Conservation (phyloP, 1,139 yeast species). For the Yamadazyma triangularis region DNA sequence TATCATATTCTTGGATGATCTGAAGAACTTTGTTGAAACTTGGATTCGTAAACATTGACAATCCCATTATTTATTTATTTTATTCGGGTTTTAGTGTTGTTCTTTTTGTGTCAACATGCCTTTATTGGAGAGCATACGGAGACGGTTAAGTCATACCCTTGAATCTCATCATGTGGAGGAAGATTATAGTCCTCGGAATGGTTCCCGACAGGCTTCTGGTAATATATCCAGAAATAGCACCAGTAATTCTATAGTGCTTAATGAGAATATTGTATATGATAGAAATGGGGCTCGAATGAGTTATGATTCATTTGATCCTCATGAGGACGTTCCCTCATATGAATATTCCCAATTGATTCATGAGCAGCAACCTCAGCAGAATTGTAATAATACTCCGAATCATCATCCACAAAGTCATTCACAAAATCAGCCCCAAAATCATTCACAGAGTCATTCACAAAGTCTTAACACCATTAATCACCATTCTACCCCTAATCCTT, state of each 20-base stretch:
- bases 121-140: slow-evolving; percentile 10
- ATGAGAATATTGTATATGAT: slow-evolving; percentile 6
- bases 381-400: neutral
- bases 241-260: slow-evolving; percentile 7
- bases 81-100: neutral
- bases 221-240: slow-evolving; percentile 6
- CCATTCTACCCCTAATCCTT: neutral
- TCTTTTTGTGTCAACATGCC: slow-evolving; percentile 1
- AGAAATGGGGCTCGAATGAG: slow-evolving; percentile 2
- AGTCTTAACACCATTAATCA: neutral
- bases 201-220: neutral
- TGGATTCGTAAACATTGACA: no score
- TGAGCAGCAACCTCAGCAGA: slow-evolving; percentile 7
- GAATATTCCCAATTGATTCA: slow-evolving; percentile 41
- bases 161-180: slow-evolving; percentile 36
- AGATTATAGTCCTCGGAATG: slow-evolving; percentile 22
- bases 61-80: no score
- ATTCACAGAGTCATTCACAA: neutral
- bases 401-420: neutral
- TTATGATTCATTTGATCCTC: slow-evolving; percentile 23
- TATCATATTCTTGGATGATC: no score
- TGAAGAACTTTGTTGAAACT: no score
- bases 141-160: slow-evolving; percentile 24
- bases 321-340: slow-evolving; percentile 42
- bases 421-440: neutral